Percentiles rank a stretch among this genome's conserved stretches.
Conservation (phyloP, 164 flowering plant species). For the Protea cynaroides region DNA sequence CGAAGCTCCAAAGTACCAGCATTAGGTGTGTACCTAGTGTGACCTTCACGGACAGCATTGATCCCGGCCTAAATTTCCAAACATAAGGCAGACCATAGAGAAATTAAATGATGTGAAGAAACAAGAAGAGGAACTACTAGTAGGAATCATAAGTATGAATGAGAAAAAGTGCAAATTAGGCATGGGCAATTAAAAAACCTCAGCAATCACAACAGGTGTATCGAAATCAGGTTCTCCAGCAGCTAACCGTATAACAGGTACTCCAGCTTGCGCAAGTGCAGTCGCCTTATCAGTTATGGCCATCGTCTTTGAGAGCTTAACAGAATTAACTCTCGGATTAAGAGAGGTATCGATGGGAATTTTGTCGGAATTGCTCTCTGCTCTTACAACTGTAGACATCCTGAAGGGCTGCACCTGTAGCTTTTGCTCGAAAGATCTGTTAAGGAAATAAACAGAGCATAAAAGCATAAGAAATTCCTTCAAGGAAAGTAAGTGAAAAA, state of each 20-base stretch:
- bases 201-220: constrained; percentile 70
- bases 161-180: background rate
- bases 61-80: constrained; percentile 68
- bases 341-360: constrained; percentile 55
- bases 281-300: constrained; percentile 90
- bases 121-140: background rate
- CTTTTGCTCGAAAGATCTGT: constrained; percentile 25
- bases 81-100: background rate
- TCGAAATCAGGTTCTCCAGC: constrained; percentile 99
- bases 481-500: background rate
- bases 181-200: constrained; percentile 33
- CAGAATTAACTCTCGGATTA: constrained; percentile 85
- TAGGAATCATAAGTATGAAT: background rate
- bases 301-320: constrained; percentile 88
- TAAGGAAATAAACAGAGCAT: background rate
- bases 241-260: constrained; percentile 84
- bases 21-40: constrained; percentile 92
- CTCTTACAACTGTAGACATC: constrained; percentile 32
- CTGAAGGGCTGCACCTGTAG: constrained; percentile 11
- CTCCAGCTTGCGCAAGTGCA: constrained; percentile 84
- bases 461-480: background rate
- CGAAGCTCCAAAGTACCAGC: constrained; percentile 84
- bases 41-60: constrained; percentile 85
- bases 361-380: constrained; percentile 22
- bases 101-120: background rate